These are phyloP conservation scores for Borovskyia barvae DNA, from an alignment of 208 protist genomes.

Conservation along the genomic window DNA sequence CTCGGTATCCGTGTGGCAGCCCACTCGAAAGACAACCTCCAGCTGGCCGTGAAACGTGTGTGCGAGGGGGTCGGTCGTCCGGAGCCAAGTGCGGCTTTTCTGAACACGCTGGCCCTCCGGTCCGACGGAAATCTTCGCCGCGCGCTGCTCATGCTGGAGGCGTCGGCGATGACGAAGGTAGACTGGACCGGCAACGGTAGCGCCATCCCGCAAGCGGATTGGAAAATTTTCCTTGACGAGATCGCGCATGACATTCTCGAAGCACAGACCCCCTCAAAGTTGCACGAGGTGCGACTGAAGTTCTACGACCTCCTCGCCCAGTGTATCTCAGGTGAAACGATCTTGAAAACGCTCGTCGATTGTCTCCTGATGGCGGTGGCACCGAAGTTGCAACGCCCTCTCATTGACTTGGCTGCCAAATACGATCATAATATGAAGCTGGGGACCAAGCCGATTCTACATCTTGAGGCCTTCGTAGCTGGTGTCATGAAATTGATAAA, in stretches of 20 bases:
- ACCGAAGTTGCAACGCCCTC: conserved; percentile 56
- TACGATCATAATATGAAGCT: conserved; percentile 97
- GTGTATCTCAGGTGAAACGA: conserved; percentile 97
- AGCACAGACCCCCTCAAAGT: conserved; percentile 93
- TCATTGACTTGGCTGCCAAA: conserved; percentile 91
- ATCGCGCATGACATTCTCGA: conserved; percentile 91
- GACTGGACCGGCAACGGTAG: conserved; percentile 75
- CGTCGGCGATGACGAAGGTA: conserved; percentile 82
- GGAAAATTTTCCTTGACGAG: conserved; percentile 93
- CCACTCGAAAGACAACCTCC: conserved; percentile 92
- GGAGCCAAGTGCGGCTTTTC: conserved; percentile 62
- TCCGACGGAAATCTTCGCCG: conserved; percentile 95
- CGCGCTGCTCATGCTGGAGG: conserved; percentile 97
- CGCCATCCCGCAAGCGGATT: conserved; percentile 91
- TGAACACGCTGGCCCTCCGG: conserved; percentile 59
- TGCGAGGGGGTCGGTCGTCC: conserved; percentile 66
- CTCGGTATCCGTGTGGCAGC: conserved; percentile 95
- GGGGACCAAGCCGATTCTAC: conserved; percentile 97
- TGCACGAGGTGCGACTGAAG: conserved; percentile 93
- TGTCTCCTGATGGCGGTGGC: conserved; percentile 81
- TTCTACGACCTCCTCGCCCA: conserved; percentile 98
- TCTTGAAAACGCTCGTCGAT: conserved; percentile 89
- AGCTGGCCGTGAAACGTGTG: conserved; percentile 52
- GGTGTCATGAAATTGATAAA: conserved; percentile 87
- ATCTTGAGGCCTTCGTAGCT: conserved; percentile 98